These are phyloP conservation scores for Eimeria sp. DNA, from an alignment of 169 alveolate genomes.

Conservation along the genomic window DNA sequence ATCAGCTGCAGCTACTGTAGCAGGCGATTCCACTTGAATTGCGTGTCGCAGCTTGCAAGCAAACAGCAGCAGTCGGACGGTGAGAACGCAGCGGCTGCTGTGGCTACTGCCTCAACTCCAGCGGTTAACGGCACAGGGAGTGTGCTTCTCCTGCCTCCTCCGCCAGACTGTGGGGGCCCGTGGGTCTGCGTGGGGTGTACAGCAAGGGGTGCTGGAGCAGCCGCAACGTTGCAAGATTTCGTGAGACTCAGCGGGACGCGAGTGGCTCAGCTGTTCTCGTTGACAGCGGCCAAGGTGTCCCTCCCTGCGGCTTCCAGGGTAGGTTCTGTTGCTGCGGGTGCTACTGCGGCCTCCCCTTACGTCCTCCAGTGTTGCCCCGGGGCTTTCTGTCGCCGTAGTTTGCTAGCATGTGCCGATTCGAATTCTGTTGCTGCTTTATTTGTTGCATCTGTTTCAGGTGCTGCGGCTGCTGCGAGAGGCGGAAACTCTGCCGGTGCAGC, in stretches of 20 bases:
- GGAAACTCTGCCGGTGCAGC: conserved; percentile 64
- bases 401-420: not conserved
- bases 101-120: conserved; percentile 38
- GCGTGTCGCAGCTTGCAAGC: conserved; percentile 71
- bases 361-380: not conserved
- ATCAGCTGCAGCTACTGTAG: conserved; percentile 77
- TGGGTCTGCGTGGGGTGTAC: conserved; percentile 73
- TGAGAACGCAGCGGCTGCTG: conserved; percentile 47
- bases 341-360: not conserved
- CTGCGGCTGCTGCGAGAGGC: conserved; percentile 72
- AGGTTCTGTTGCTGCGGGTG: conserved; percentile 40
- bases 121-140: conserved; percentile 37
- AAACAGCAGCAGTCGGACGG: conserved; percentile 70
- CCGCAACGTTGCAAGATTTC: conserved; percentile 52
- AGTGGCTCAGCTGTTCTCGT: conserved; percentile 66
- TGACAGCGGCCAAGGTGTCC: conserved; percentile 44
- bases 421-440: not conserved
- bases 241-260: conserved; percentile 64
- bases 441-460: conserved; percentile 53
- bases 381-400: not conserved
- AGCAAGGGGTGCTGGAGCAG: conserved; percentile 63
- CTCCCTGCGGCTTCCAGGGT: conserved; percentile 56
- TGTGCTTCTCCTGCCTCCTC: conserved; percentile 43
- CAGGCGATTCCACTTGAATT: conserved; percentile 59
- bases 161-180: conserved; percentile 65